Conservation (phyloP, 2,329 filamentous ascomycete species). For the Colletotrichum lentis region DNA sequence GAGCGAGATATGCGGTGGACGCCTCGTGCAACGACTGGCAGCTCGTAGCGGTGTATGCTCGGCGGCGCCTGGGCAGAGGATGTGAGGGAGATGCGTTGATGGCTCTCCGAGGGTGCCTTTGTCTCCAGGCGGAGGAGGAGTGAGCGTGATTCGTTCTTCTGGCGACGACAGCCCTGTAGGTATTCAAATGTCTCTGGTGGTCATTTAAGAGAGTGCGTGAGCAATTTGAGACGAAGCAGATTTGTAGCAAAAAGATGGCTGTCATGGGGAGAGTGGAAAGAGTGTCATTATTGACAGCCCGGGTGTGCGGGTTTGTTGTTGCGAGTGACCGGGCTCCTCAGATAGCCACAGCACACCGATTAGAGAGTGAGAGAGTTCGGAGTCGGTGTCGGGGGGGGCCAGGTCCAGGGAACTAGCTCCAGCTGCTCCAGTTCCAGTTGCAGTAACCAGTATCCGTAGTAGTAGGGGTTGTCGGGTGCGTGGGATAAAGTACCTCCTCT, state of each 20-base stretch:
- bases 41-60: constrained; percentile 43
- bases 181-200: constrained; percentile 51
- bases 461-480: constrained; percentile 8
- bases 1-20: constrained; percentile 41
- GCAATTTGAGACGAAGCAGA: constrained; percentile 58
- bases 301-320: constrained; percentile 32
- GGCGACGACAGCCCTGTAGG: constrained; percentile 54
- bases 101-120: constrained; percentile 50
- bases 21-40: constrained; percentile 45
- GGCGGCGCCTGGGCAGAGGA: constrained; percentile 50
- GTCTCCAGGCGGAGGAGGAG: constrained; percentile 50
- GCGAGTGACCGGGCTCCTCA: constrained; percentile 20
- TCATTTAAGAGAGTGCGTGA: constrained; percentile 57
- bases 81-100: constrained; percentile 47
- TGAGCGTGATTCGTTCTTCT: constrained; percentile 50
- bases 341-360: constrained; percentile 27
- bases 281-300: constrained; percentile 39
- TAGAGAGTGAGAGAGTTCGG: constrained; percentile 28
- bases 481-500: constrained; percentile 22
- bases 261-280: constrained; percentile 54
- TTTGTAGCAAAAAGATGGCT: constrained; percentile 54
- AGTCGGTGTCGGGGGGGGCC: constrained; percentile 23
- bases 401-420: constrained; percentile 3
- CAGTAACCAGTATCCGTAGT: constrained; percentile 16
- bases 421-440: constrained; percentile 4